Conservation (phyloP, 169 alveolate species). For the Plasmodium yoelii region DNA sequence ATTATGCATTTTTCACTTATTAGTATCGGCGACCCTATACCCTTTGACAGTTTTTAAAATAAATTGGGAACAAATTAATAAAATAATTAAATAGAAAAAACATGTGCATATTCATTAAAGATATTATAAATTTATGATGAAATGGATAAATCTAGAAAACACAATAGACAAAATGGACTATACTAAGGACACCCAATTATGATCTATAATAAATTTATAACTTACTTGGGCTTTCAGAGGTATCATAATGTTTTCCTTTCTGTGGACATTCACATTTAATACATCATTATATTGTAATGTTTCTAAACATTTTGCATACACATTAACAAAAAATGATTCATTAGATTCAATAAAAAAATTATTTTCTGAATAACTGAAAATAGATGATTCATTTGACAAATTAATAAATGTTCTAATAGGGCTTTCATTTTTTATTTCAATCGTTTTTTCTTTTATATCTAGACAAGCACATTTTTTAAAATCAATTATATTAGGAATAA, state of each 20-base stretch:
- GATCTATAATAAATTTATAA: no score
- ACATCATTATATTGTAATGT: conserved; percentile 29
- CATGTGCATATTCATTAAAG: neutral
- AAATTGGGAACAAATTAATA: neutral
- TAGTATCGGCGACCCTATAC: conserved; percentile 62
- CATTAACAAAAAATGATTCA: conserved; percentile 20
- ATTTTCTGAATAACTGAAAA: conserved; percentile 42
- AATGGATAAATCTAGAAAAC: no score
- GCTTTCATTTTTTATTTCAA: conserved; percentile 75
- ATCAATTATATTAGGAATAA: conserved; percentile 53
- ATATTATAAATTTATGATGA: no score
- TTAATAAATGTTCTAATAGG: conserved; percentile 65
- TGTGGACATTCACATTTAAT: conserved; percentile 38
- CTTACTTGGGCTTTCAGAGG: conserved; percentile 58
- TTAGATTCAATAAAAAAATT: conserved; percentile 37
- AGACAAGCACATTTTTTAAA: conserved; percentile 68
- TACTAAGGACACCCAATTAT: no score
- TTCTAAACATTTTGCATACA: conserved; percentile 48
- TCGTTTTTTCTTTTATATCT: conserved; percentile 47
- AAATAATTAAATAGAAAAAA: neutral
- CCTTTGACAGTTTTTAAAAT: conserved; percentile 8
- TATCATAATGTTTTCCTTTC: conserved; percentile 24
- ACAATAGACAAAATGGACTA: no score
- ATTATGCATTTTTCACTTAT: conserved; percentile 14
- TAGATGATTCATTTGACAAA: conserved; percentile 32